phyloP scores from a whole-genome alignment of 306 rosid genomes.

The Oemleria cerasiformis region DNA sequence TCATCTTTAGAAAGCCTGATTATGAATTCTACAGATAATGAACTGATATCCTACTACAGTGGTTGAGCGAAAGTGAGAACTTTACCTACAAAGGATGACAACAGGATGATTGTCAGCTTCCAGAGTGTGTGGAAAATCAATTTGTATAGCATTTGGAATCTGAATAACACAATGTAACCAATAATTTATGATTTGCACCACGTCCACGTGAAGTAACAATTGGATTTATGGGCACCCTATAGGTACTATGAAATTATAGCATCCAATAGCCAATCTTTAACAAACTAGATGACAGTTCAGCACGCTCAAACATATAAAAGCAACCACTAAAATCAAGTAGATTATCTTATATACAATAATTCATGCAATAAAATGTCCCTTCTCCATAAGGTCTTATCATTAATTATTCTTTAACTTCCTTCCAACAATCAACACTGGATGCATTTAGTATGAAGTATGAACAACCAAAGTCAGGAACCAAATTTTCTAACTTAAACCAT shows the following conservation, averaged over 20 bases:
- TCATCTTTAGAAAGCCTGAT: neutral
- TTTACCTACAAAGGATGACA: slow-evolving; percentile 75
- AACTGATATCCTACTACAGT: slow-evolving; percentile 1
- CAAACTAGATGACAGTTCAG: slow-evolving; percentile 1
- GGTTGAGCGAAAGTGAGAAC: slow-evolving; percentile 18
- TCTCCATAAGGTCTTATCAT: no score
- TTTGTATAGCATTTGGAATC: slow-evolving; percentile 79
- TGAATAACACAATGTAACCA: slow-evolving; percentile 30
- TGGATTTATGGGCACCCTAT: neutral
- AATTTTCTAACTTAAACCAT: neutral
- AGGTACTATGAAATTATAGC: neutral
- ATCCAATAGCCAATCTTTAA: neutral
- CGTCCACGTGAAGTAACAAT: neutral
- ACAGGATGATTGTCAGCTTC: slow-evolving; percentile 84
- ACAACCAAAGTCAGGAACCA: neutral
- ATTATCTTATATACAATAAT: no score
- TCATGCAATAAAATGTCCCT: no score
- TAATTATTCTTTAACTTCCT: neutral
- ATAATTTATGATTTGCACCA: neutral
- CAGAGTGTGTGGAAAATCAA: slow-evolving; percentile 53
- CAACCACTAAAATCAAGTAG: neutral
- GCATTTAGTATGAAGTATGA: neutral
- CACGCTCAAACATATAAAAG: neutral
- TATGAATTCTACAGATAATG: neutral
- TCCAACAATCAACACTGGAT: neutral